phyloP scores from a whole-genome alignment of 148 eudicot genomes.

The Vaccinium vitisidaea region DNA sequence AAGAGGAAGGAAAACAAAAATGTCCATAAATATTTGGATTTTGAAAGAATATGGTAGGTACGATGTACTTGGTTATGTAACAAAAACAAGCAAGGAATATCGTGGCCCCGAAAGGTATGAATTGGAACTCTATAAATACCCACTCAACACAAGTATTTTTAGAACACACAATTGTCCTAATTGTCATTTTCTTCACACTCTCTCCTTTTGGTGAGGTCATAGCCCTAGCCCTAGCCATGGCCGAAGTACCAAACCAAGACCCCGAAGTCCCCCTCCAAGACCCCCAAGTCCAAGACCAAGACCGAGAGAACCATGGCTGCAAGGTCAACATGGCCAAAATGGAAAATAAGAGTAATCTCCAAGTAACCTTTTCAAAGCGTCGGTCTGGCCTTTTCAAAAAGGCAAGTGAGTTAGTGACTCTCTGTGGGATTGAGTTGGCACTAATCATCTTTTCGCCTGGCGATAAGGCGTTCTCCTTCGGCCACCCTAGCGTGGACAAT shows the following conservation, averaged over 20 bases:
- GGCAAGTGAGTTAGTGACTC: conserved; percentile 37
- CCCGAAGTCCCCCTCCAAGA: neutral
- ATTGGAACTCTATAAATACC: neutral
- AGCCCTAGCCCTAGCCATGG: neutral
- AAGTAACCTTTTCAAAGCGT: conserved; percentile 37
- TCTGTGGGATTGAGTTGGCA: conserved; percentile 30
- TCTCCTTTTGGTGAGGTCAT: neutral
- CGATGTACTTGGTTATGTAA: neutral
- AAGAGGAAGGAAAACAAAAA: neutral
- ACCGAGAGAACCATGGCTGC: neutral
- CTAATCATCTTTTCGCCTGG: conserved; percentile 30
- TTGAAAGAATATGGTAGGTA: neutral
- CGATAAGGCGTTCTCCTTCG: conserved; percentile 23
- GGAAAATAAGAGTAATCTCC: conserved; percentile 16
- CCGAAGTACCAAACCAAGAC: neutral
- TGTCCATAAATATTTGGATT: neutral
- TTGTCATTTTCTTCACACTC: neutral
- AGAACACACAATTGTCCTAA: neutral
- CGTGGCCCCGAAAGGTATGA: neutral
- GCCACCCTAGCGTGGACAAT: conserved; percentile 27
- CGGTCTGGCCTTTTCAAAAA: conserved; percentile 35
- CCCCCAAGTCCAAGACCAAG: neutral
- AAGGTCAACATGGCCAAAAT: conserved; percentile 28
- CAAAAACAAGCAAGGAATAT: neutral
- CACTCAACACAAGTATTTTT: neutral